Evolutionary conservation across 768 basidiomycete species (phyloP), one percentile per base, ranked within the genome.

Genomic region (Nidularia pulvinata): DNA sequence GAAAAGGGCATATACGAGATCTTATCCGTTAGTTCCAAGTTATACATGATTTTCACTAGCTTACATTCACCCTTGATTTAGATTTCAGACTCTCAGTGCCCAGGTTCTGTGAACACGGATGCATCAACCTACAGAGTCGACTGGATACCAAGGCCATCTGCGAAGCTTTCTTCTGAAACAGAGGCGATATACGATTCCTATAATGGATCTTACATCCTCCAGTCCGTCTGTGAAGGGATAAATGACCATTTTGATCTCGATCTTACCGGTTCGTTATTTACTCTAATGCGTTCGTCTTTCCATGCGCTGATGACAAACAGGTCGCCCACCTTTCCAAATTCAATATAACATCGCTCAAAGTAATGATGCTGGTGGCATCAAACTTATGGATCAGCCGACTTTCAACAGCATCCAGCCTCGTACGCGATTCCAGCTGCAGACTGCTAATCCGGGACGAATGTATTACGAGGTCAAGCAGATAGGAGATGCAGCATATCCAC

Each of bases 321-420:
- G 95, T 49, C 85, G 86, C 19, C 86, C 93, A n/a, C 95, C 95
- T 0, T 98, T 95, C 81, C 88, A 96, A 65, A 86, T 96, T 57
- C 88, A 83, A 80, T 97, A 95, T 69, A 90, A 92, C 58, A 83
- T 93, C 51, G 91, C 88, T 1, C 80, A 83, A 64, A 79, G 86
- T 49, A 79, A 74, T 50, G 88, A 87, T 7, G 73, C 75, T 14
- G 89, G 91, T 4, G 87, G 84, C 5, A 89, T 84, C 1, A 83
- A 76, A 56, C 76, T 93, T 46, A 72, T 90, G 33, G 89, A 86
- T 53, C 89, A 91, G 58, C 86, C 88, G 1, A 85, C 83, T 1
- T 88, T 94, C 73, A 92, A 86, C 68, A 93, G 92, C 64, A 91
- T 94, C 39, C 91, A 93, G 59, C 78, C 84, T 7, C 81, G 81